These are phyloP conservation scores for Aristolochia fimbriata DNA, from an alignment of 164 flowering plant species.

Conservation along the genomic window DNA sequence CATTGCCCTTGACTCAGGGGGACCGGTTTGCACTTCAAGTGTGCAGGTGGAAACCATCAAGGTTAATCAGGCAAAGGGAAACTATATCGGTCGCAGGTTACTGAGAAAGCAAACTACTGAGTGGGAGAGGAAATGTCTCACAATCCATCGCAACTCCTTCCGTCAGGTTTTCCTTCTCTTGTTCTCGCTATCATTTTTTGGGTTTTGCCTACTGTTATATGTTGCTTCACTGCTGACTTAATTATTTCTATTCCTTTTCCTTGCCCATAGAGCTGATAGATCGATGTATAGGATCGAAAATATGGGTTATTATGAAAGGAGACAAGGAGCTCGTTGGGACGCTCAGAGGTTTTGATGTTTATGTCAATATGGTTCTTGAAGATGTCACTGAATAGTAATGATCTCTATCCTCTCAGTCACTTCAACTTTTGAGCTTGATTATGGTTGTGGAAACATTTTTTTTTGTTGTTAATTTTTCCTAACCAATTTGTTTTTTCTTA, in stretches of 20 bases:
- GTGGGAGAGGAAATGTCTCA: constrained; percentile 26
- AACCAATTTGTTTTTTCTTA: too few species aligned
- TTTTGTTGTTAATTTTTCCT: too few species aligned
- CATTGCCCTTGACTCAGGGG: too few species aligned
- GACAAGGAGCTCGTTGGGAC: constrained; percentile 99
- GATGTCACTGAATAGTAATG: constrained; percentile 94
- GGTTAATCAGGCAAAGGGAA: too few species aligned
- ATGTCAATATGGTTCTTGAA: constrained; percentile 98
- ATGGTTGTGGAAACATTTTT: too few species aligned
- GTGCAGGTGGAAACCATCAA: too few species aligned
- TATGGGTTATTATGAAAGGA: constrained; percentile 99
- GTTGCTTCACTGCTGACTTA: not conserved
- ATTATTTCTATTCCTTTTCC: not conserved
- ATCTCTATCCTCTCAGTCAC: too few species aligned
- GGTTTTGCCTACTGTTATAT: not conserved
- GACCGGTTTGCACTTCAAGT: too few species aligned
- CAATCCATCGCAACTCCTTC: constrained; percentile 91
- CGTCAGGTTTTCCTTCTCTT: constrained; percentile 19
- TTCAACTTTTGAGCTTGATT: too few species aligned
- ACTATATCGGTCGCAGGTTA: too few species aligned
- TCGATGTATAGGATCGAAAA: constrained; percentile 92
- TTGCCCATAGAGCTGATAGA: constrained; percentile 70
- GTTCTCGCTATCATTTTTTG: not conserved
- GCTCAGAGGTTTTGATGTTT: constrained; percentile 84
- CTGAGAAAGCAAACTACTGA: too few species aligned